These are phyloP conservation scores for Colletotrichum magnum DNA, from an alignment of 2,329 filamentous ascomycete species.

Conservation along the genomic window DNA sequence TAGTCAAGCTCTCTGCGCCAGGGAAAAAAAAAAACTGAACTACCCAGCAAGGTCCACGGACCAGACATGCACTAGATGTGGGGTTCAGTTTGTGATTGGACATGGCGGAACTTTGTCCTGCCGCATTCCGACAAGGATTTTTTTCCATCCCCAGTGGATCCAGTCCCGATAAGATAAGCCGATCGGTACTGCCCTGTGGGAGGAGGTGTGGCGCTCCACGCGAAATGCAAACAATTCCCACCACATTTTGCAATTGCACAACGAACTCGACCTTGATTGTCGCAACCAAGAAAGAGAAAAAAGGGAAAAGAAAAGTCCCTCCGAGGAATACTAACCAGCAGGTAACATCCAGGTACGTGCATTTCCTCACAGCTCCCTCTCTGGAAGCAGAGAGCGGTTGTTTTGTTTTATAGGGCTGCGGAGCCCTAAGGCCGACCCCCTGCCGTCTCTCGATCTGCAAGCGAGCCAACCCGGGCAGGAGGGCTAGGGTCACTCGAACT, in stretches of 20 bases:
- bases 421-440: slow-evolving; percentile 54
- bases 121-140: slow-evolving; percentile 29
- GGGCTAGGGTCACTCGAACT: slow-evolving; percentile 57
- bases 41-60: slow-evolving; percentile 35
- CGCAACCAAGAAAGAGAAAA: too few species aligned
- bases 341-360: slow-evolving; percentile 2
- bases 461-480: slow-evolving; percentile 57
- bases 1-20: not conserved
- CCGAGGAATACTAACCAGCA: not conserved
- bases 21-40: slow-evolving; percentile 12
- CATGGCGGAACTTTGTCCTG: slow-evolving; percentile 9
- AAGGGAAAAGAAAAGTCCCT: not conserved
- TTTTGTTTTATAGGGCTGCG: slow-evolving; percentile 51
- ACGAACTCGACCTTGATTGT: not conserved
- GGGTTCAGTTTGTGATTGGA: slow-evolving; percentile 37
- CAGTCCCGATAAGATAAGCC: slow-evolving; percentile 28
- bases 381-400: not conserved
- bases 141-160: not conserved
- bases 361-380: not conserved
- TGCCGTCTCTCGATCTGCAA: slow-evolving; percentile 55
- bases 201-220: slow-evolving; percentile 4
- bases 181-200: not conserved
- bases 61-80: slow-evolving; percentile 40
- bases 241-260: slow-evolving; percentile 4
- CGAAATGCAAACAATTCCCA: slow-evolving; percentile 2